Percentiles rank a stretch among this genome's conserved stretches.
These are phyloP conservation scores for Iberis amara DNA, from an alignment of 441 rosid species.

Conservation along the genomic window DNA sequence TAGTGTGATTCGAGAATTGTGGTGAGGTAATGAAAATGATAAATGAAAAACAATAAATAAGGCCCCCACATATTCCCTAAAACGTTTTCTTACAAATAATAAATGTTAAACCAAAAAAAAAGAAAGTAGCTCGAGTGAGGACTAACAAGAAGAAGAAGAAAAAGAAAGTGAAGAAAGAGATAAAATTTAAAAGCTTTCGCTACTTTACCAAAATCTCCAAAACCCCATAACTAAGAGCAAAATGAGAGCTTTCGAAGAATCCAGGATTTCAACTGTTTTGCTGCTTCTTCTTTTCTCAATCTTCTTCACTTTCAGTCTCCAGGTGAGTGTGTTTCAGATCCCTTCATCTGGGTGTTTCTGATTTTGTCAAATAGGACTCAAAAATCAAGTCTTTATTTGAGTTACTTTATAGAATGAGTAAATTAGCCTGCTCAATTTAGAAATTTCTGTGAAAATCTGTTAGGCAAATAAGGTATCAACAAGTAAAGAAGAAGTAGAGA, in stretches of 20 bases:
- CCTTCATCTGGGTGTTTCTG: constrained; percentile 21
- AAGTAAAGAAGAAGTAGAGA: constrained; percentile 17
- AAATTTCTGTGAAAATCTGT: constrained; percentile 4
- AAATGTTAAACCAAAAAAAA: too few relatives aligned
- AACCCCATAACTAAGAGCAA: constrained; percentile 10
- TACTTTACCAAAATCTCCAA: constrained; percentile 25
- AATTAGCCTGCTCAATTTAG: not conserved
- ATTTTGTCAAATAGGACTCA: not conserved
- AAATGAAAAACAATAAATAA: too few relatives aligned
- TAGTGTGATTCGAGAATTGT: too few relatives aligned
- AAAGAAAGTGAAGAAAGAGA: too few relatives aligned
- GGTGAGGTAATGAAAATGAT: too few relatives aligned
- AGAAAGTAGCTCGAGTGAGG: too few relatives aligned
- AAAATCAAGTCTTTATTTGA: constrained; percentile 8
- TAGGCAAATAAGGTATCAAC: constrained; percentile 49
- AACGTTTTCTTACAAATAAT: too few relatives aligned
- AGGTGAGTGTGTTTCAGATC: constrained; percentile 33
- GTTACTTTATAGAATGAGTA: constrained; percentile 1
- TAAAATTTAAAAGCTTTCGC: constrained; percentile 19
- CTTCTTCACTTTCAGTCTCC: constrained; percentile 26
- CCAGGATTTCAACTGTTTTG: constrained; percentile 18
- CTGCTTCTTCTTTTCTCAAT: constrained; percentile 25
- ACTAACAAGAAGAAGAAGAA: too few relatives aligned
- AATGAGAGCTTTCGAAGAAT: constrained; percentile 28
- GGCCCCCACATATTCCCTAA: too few relatives aligned